Evolutionary conservation across 2,329 filamentous ascomycete species (phyloP).

Genomic region (Colletotrichum filicis): DNA sequence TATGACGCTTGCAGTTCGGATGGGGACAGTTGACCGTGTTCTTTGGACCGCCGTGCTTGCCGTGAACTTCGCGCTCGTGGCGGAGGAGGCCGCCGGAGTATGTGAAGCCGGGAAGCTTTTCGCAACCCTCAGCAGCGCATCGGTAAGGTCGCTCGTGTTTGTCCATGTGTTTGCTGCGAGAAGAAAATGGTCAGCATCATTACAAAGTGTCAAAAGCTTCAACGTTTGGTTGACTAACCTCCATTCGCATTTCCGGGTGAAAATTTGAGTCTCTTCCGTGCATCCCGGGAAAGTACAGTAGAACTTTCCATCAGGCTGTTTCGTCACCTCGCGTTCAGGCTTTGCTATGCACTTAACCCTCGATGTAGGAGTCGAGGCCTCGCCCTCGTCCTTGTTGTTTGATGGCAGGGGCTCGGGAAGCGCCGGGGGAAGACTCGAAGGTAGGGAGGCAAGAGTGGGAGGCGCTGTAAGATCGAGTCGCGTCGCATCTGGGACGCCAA

Average conservation of each 20-base stretch:
- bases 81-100: constrained; percentile 91
- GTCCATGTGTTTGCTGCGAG: constrained; percentile 92
- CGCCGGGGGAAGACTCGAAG: constrained; percentile 44
- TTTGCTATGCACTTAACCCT: constrained; percentile 67
- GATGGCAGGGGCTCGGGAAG: constrained; percentile 45
- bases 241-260: constrained; percentile 91
- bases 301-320: constrained; percentile 80
- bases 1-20: constrained; percentile 87
- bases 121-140: constrained; percentile 83
- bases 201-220: not conserved
- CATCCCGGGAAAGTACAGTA: constrained; percentile 80
- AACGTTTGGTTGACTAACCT: constrained; percentile 72
- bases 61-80: constrained; percentile 94
- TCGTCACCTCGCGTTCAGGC: constrained; percentile 65
- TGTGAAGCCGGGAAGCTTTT: constrained; percentile 93
- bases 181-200: constrained; percentile 39
- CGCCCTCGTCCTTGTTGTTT: constrained; percentile 33
- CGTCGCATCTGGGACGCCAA: constrained; percentile 49
- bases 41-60: constrained; percentile 88
- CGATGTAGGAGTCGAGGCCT: constrained; percentile 37
- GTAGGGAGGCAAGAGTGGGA: constrained; percentile 44
- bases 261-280: constrained; percentile 70
- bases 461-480: constrained; percentile 50
- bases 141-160: constrained; percentile 96
- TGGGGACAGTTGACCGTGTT: constrained; percentile 90